phyloP scores from a whole-genome alignment of 192 early-diverging fungal species.

The Linnemannia schmuckeri region DNA sequence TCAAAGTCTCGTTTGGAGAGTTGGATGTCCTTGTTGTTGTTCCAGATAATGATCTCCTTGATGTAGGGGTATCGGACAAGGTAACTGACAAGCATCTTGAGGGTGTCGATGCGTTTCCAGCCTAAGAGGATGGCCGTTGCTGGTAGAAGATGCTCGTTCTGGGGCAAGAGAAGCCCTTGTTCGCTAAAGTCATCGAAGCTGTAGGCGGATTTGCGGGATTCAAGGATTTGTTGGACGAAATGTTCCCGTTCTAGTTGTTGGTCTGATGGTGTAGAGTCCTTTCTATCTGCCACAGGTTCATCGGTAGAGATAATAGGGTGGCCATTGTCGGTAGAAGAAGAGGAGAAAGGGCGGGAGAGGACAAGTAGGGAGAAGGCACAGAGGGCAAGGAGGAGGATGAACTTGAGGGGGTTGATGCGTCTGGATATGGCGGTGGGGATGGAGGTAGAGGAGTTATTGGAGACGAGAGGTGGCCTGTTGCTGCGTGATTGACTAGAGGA shows the following conservation, averaged over 20 bases:
- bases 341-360: conserved; percentile 14
- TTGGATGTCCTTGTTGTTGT: conserved; percentile 56
- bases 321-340: not conserved
- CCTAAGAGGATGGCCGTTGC: conserved; percentile 66
- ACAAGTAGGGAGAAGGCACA: conserved; percentile 21
- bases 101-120: conserved; percentile 57
- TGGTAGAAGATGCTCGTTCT: conserved; percentile 48
- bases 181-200: conserved; percentile 56
- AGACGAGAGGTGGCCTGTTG: conserved; percentile 2
- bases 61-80: conserved; percentile 67
- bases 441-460: conserved; percentile 5
- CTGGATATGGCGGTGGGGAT: not conserved
- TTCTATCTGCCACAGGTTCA: no score
- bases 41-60: conserved; percentile 68
- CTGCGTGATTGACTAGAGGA: not conserved
- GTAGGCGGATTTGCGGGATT: conserved; percentile 36
- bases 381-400: conserved; percentile 36
- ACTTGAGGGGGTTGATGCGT: conserved; percentile 23
- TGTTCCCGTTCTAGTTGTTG: conserved; percentile 23
- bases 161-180: conserved; percentile 25
- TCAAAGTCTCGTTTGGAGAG: conserved; percentile 43
- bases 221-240: conserved; percentile 36
- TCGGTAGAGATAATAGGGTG: no score
- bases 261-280: not conserved
- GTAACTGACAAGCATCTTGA: conserved; percentile 60